Evolutionary conservation across 495 filamentous ascomycete genomes (phyloP), one percentile per base, ranked within the genome.

Genomic region (Penicillium odoratum): DNA sequence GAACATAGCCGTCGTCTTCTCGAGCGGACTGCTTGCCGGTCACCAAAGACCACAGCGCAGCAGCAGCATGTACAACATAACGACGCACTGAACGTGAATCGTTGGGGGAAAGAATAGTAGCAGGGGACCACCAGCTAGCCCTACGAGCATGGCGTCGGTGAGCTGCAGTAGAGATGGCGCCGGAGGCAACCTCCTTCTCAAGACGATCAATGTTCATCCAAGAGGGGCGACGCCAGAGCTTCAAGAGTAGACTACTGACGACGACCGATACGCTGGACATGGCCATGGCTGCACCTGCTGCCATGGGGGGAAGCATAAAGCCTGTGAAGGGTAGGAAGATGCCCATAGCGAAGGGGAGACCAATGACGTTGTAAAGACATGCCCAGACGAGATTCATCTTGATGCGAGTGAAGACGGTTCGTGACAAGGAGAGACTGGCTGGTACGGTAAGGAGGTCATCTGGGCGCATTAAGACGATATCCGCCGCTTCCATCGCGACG

Each of bases 401-500:
- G 77, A 99, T 99, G 62, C 94, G 86, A 28, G 73, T 78, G 80
- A 99, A 98, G 64, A 98, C 97, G 3, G 85, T 84, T 15, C 88
- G 82, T 6, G 91, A 87, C 7, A 99, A 87, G 60, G 89, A 81
- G 15, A 99, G 81, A 38, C 89, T 83, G 9, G 93, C 91, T 2
- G 94, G 89, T 6, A 99, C 90, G 55, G 92, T 90, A 70, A 99
- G 88, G 5, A 99, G 83, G 60, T 96, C 88, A 64, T 95, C 87
- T 4, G 90, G 88, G 3, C 88, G 85, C 93, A 99, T 98, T 28
- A 99, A 85, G 11, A 98, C 93, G 7, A 99, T 87, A 63, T 96
- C 91, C 3, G 94, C 95, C 4, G 94, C 94, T 76, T 99, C 94
- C 86, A 99, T 93, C 40, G 94, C 94, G 2, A 99, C 93, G 72